Base-by-base conservation (phyloP, 495 filamentous ascomycete species). In the Aspergillus saccharolyticus region DNA sequence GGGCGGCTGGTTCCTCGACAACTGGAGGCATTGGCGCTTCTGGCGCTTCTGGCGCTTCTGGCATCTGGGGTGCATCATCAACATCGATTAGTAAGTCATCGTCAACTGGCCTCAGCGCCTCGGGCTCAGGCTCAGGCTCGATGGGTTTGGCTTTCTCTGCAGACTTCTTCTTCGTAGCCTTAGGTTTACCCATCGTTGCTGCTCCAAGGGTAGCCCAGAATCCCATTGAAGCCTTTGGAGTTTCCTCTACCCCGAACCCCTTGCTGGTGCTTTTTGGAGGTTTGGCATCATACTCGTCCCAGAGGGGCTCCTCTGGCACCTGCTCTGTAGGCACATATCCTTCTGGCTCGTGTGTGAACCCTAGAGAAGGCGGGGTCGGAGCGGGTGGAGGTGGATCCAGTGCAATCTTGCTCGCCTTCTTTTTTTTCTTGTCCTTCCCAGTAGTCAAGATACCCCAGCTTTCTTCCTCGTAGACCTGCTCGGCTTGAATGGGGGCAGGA, bases 361-460 rank as follows among this genome's bases (percentile, higher is more conserved):
- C 71, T 68, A 80, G 69, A 57, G 77, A 74, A 60, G 80, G 79
- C 21, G 78, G 77, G 20, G 76, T 79, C 10, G 73, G 81, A 58
- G 71, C 76, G 47, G 67, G 82, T 54, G 77, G 84, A 61, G 77
- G 78, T 51, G 70, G 75, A 44, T 74, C 76, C 30, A 68, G 70
- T 18, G 70, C 65, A 25, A 70, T 69, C 46, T 74, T 68, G 50
- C 49, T 63, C 63, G 66, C 73, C 61, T 69, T 78, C 49, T 62
- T 73, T 57, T 78, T 80, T 55, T 80, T 81, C 63, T 76, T 76
- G 12, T 75, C 69, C 51, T 77, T 73, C n/a, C 64, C 58, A 25
- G 63, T 30, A 14, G 64, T 66, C 69, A 72, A 74, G 16, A 69
- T 55, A 33, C 68, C 70, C 74, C 75, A 79, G 15, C 58, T 53